A percentile compares a stretch with the other conserved stretches of the same genome.
These are phyloP conservation scores for Botrytis deweyae DNA, from an alignment of 2,329 filamentous ascomycete species.

Conservation along the genomic window DNA sequence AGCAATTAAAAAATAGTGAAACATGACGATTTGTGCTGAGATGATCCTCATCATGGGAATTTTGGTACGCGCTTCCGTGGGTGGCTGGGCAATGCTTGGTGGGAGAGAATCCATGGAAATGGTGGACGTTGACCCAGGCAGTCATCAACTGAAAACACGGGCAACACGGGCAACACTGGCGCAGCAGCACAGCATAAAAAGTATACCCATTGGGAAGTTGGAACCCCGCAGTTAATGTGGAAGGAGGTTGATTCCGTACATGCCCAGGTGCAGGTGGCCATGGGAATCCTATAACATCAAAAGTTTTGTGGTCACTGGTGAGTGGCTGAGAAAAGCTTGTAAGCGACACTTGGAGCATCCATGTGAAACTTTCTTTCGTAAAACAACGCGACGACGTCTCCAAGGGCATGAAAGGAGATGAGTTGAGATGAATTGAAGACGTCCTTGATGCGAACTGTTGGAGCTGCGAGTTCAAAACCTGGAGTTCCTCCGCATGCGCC, in stretches of 20 bases:
- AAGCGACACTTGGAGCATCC: neutral
- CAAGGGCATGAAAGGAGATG: neutral
- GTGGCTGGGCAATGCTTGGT: neutral
- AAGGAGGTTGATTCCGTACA: neutral
- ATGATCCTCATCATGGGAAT: slow-evolving; percentile 1
- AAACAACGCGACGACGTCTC: neutral
- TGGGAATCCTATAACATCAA: neutral
- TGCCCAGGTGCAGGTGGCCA: neutral
- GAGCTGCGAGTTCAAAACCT: neutral
- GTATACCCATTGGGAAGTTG: neutral
- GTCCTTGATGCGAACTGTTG: neutral
- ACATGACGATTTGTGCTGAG: neutral
- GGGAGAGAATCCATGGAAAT: neutral
- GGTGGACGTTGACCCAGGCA: neutral
- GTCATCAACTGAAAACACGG: neutral
- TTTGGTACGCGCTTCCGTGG: slow-evolving; percentile 1
- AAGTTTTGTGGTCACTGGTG: neutral
- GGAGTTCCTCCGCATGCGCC: neutral
- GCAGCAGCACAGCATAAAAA: slow-evolving; percentile 2
- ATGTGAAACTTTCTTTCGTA: neutral
- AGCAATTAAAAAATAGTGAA: neutral
- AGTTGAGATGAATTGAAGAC: neutral
- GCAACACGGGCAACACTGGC: neutral
- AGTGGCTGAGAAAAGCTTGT: neutral
- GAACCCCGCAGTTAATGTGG: neutral